Evolutionary conservation across 257 asterid species (phyloP).

Genomic region (Oldenlandia corymbosa): DNA sequence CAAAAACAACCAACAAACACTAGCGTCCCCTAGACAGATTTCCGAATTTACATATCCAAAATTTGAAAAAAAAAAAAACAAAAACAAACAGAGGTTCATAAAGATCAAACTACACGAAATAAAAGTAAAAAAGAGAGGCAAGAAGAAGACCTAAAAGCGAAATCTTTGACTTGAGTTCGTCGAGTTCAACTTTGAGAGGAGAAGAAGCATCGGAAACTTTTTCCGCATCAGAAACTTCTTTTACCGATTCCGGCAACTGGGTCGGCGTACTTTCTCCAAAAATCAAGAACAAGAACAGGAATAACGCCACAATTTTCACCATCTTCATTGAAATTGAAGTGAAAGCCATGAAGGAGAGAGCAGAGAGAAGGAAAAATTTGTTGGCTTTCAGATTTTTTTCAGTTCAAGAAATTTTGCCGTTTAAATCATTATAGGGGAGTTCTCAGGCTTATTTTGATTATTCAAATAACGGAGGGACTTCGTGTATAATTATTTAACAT

Average conservation of each 20-base stretch:
- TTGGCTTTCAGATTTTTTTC: neutral
- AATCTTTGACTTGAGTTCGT: slow-evolving; percentile 37
- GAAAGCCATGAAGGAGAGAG: neutral
- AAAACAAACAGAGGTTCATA: neutral
- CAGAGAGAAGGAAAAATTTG: neutral
- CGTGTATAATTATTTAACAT: too few relatives aligned
- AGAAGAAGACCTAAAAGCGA: slow-evolving; percentile 29
- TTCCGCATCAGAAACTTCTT: slow-evolving; percentile 1
- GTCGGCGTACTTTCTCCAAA: slow-evolving; percentile 8
- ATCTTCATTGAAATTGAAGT: slow-evolving; percentile 25
- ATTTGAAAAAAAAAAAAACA: neutral
- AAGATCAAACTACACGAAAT: neutral
- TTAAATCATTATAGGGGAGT: too few relatives aligned
- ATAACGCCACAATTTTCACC: slow-evolving; percentile 14
- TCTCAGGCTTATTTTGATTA: too few relatives aligned
- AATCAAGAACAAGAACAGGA: slow-evolving; percentile 16
- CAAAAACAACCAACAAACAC: neutral
- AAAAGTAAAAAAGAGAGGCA: neutral
- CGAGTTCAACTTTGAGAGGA: slow-evolving; percentile 24
- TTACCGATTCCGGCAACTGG: slow-evolving; percentile 11
- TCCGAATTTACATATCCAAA: too few relatives aligned
- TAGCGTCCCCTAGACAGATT: neutral
- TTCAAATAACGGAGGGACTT: too few relatives aligned
- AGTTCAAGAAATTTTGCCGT: neutral
- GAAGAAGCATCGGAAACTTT: slow-evolving; percentile 23